Evolutionary conservation across 768 basidiomycete species (phyloP).

Genomic region (Lactifluus piperatus): DNA sequence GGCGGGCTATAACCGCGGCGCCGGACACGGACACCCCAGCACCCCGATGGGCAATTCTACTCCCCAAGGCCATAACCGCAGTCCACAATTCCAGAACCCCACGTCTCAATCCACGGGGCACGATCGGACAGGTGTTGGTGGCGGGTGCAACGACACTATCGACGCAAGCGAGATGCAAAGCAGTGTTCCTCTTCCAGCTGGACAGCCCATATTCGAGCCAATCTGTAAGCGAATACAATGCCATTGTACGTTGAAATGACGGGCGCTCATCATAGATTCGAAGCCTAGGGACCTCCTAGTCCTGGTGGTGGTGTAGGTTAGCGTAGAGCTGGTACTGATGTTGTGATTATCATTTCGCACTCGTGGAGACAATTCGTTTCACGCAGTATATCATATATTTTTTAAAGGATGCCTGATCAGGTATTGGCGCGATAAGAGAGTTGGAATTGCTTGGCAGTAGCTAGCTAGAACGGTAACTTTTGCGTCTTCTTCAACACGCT

Average conservation of each 20-base stretch:
- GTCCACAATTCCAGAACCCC: conserved; percentile 1
- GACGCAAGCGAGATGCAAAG: not conserved
- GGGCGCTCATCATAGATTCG: not conserved
- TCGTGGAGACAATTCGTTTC: conserved; percentile 1
- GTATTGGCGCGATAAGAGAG: not conserved
- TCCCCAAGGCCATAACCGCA: not conserved
- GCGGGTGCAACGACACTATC: not conserved
- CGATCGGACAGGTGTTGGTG: conserved; percentile 16
- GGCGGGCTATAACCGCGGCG: conserved; percentile 6
- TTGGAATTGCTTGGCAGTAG: not conserved
- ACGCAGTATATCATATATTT: conserved; percentile 9
- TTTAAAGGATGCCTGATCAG: not conserved
- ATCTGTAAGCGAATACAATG: conserved; percentile 1
- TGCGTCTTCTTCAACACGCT: conserved; percentile 16
- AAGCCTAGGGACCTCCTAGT: conserved; percentile 4
- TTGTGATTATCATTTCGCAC: not conserved
- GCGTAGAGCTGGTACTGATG: not conserved
- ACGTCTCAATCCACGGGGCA: conserved; percentile 10
- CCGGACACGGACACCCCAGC: conserved; percentile 5
- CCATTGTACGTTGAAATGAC: not conserved
- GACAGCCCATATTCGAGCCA: not conserved
- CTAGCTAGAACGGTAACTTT: conserved; percentile 19
- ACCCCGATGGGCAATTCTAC: conserved; percentile 5
- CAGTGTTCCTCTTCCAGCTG: not conserved
- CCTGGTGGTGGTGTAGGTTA: not conserved